Evolutionary conservation across 768 basidiomycete genomes (phyloP).

Genomic region (Hygrophorus pudorinus): DNA sequence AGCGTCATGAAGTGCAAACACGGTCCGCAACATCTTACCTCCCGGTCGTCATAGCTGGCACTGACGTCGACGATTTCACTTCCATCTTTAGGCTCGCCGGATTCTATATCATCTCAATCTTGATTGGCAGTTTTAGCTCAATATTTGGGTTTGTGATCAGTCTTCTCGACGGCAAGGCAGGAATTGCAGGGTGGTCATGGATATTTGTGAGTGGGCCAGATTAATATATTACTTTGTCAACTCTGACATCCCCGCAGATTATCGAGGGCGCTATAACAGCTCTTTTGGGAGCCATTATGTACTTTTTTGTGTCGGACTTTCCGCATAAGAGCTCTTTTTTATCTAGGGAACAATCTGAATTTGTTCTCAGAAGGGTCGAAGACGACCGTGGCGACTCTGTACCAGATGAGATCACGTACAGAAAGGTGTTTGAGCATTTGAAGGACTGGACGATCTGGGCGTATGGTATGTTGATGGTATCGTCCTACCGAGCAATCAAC

Average conservation of each 20-base stretch:
- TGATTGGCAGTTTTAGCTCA: conserved; percentile 37
- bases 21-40: conserved; percentile 20
- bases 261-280: conserved; percentile 41
- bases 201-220: conserved; percentile 31
- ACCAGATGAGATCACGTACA: conserved; percentile 29
- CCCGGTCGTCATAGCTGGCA: not conserved
- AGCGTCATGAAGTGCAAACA: conserved; percentile 40
- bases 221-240: not conserved
- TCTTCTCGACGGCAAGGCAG: conserved; percentile 29
- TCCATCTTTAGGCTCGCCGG: conserved; percentile 29
- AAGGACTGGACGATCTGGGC: conserved; percentile 42
- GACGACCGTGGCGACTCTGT: conserved; percentile 40
- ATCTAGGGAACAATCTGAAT: conserved; percentile 27
- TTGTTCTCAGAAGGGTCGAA: conserved; percentile 35
- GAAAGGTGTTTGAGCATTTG: conserved; percentile 27
- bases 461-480: conserved; percentile 22
- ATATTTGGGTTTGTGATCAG: conserved; percentile 36
- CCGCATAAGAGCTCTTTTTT: conserved; percentile 41
- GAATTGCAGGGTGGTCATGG: conserved; percentile 41
- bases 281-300: conserved; percentile 30
- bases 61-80: not conserved
- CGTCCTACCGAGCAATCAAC: not conserved
- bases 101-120: conserved; percentile 35
- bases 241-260: conserved; percentile 23
- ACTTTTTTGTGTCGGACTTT: conserved; percentile 36